Base-by-base conservation (phyloP, 2,329 filamentous ascomycete genomes). In the Alternaria angustiovoidea region DNA sequence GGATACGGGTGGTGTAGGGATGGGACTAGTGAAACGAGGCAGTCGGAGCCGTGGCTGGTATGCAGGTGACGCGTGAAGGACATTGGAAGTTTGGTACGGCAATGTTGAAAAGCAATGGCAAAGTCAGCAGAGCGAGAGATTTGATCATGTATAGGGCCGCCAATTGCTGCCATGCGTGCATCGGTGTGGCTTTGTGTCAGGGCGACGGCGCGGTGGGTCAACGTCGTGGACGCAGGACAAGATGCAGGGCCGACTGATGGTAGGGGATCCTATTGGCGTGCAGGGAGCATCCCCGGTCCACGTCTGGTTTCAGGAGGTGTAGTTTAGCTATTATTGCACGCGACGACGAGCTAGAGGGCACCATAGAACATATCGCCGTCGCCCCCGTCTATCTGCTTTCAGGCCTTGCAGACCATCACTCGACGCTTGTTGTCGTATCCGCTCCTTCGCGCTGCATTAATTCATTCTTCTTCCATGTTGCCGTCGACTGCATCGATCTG, bases 381-480 rank as follows among this genome's bases (percentile, higher is more conserved):
- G 7, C 36, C 57, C 38, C 38, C 18, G 30, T n/a, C 30, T 18
- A 24, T 9, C 55, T 48, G 32, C 42, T 56, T 44, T 46, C 58
- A 26, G 12, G 43, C 32, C 46, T 44, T 55, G 47, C 41, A 48
- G 46, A 54, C 57, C 44, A 59, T 41, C 54, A 30, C 20, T 54
- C 62, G 64, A 57, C 57, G 52, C 55, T 41, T 51, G 59, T 58
- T 66, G 69, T 63, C 66, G 63, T 60, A 56, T 69, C 67, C 74
- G 73, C 74, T 76, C 74, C 65, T 75, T 75, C 67, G 64, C 64
- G 66, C 64, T 66, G 68, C 70, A 61, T 32, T 20, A 34, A 34
- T 54, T 24, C 44, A 51, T 42, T 42, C 39, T 42, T 42, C 20
- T 41, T 32, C 48, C 58, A 54, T 52, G 47, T 22, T 51, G 54